Percentiles rank a stretch among this genome's conserved stretches.
phyloP scores from a whole-genome alignment of 2,329 filamentous ascomycete genomes.

The Clathrospora elynae region DNA sequence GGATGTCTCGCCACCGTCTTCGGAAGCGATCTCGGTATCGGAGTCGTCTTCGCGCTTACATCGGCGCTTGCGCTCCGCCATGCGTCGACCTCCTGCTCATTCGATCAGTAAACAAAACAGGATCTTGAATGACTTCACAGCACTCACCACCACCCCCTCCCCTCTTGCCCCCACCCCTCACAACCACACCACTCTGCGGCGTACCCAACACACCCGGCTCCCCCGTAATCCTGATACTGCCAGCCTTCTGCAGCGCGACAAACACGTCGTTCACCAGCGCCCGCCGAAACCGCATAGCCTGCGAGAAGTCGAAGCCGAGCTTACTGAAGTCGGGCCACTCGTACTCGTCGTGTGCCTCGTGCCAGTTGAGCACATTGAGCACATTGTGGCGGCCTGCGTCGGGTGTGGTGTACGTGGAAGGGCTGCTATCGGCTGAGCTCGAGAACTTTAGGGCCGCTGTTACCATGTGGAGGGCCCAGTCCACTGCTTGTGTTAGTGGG shows the following conservation, averaged over 20 bases:
- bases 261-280: conserved; percentile 24
- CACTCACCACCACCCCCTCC: not conserved
- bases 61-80: conserved; percentile 12
- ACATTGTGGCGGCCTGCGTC: conserved; percentile 17
- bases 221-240: conserved; percentile 3
- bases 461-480: conserved; percentile 24
- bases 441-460: conserved; percentile 17
- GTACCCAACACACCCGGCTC: conserved; percentile 1
- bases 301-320: conserved; percentile 20
- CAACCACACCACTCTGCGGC: conserved; percentile 2
- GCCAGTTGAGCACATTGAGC: conserved; percentile 19
- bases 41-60: conserved; percentile 14
- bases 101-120: not conserved
- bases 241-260: conserved; percentile 14
- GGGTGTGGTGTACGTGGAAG: conserved; percentile 7
- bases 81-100: conserved; percentile 1
- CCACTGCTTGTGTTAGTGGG: conserved; percentile 8
- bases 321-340: conserved; percentile 22
- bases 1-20: not conserved
- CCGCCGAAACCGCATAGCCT: conserved; percentile 23
- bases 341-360: conserved; percentile 23
- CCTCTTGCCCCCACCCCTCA: not conserved
- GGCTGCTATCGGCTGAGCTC: not conserved
- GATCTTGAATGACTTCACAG: not conserved
- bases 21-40: conserved; percentile 1